phyloP scores from a whole-genome alignment of 2,329 filamentous ascomycete genomes.

The Exophiala xenobiotica region DNA sequence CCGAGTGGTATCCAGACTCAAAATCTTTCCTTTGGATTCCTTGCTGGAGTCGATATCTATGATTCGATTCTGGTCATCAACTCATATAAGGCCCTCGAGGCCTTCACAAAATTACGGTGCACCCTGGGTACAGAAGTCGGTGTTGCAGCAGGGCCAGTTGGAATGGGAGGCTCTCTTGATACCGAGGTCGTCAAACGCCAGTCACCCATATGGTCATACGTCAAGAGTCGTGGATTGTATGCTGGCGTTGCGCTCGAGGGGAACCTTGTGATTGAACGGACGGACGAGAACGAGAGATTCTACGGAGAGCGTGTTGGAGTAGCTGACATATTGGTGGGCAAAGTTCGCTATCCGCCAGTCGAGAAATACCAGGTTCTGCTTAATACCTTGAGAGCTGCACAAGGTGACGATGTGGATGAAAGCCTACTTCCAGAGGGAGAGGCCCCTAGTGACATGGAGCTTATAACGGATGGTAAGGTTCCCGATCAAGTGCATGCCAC shows the following conservation, averaged over 20 bases:
- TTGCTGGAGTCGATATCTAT: slow-evolving; percentile 91
- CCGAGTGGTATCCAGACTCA: slow-evolving; percentile 89
- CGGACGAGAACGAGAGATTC: slow-evolving; percentile 84
- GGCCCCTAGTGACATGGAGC: slow-evolving; percentile 72
- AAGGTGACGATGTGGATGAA: slow-evolving; percentile 78
- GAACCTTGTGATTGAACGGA: slow-evolving; percentile 79
- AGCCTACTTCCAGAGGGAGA: slow-evolving; percentile 64
- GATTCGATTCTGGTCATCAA: slow-evolving; percentile 94
- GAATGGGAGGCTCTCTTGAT: slow-evolving; percentile 72
- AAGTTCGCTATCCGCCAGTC: slow-evolving; percentile 56
- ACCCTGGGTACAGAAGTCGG: slow-evolving; percentile 80
- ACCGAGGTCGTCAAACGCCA: slow-evolving; percentile 66
- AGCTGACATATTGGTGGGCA: slow-evolving; percentile 62
- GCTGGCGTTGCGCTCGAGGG: slow-evolving; percentile 85
- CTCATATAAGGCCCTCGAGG: slow-evolving; percentile 76
- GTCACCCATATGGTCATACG: slow-evolving; percentile 76
- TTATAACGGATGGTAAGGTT: slow-evolving; percentile 49
- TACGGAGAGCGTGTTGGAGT: slow-evolving; percentile 68
- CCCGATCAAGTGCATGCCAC: slow-evolving; percentile 38
- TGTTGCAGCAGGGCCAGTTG: slow-evolving; percentile 72
- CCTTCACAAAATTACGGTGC: slow-evolving; percentile 75
- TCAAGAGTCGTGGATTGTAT: slow-evolving; percentile 87
- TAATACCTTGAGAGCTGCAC: slow-evolving; percentile 83
- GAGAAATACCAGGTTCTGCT: slow-evolving; percentile 60
- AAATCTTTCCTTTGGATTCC: slow-evolving; percentile 82